Conservation (phyloP, 1,284 basidiomycete genomes). For the Fomitopsis palustris region DNA sequence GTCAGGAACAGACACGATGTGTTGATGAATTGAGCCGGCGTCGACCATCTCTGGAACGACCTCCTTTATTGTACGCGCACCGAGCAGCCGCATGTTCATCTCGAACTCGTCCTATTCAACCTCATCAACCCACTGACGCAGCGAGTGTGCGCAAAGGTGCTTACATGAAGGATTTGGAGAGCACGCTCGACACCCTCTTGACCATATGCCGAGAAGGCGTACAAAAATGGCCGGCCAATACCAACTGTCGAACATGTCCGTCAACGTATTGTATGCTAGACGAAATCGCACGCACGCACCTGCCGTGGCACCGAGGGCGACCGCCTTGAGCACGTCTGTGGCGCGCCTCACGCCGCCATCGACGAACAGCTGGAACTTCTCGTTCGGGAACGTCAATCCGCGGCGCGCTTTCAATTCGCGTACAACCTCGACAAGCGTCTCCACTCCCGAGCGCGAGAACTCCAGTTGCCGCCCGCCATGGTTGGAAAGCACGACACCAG, state of each 20-base stretch:
- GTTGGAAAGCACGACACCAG: slow-evolving; percentile 86
- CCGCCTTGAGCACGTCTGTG: slow-evolving; percentile 88
- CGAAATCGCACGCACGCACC: background rate
- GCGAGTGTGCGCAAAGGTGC: slow-evolving; percentile 16
- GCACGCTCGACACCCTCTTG: slow-evolving; percentile 77
- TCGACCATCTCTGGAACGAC: slow-evolving; percentile 88
- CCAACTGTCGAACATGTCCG: slow-evolving; percentile 42
- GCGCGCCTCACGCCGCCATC: slow-evolving; percentile 92
- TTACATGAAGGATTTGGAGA: slow-evolving; percentile 73
- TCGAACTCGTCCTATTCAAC: slow-evolving; percentile 83
- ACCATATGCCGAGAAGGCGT: slow-evolving; percentile 89
- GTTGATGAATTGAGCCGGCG: slow-evolving; percentile 60
- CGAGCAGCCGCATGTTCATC: slow-evolving; percentile 89
- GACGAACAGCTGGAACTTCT: slow-evolving; percentile 83
- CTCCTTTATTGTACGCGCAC: slow-evolving; percentile 76
- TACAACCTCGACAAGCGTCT: slow-evolving; percentile 67
- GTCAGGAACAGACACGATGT: slow-evolving; percentile 60
- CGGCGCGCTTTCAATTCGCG: slow-evolving; percentile 86
- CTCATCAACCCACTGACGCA: slow-evolving; percentile 4
- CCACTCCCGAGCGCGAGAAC: slow-evolving; percentile 76
- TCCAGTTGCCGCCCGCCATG: slow-evolving; percentile 93
- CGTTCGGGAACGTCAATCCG: slow-evolving; percentile 54
- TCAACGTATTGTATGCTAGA: background rate
- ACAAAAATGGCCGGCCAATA: slow-evolving; percentile 82
- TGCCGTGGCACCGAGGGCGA: slow-evolving; percentile 90